Evolutionary conservation across 1,284 basidiomycete species (phyloP), one percentile per base, ranked within the genome.

Genomic region (Leccinum subrobustum): DNA sequence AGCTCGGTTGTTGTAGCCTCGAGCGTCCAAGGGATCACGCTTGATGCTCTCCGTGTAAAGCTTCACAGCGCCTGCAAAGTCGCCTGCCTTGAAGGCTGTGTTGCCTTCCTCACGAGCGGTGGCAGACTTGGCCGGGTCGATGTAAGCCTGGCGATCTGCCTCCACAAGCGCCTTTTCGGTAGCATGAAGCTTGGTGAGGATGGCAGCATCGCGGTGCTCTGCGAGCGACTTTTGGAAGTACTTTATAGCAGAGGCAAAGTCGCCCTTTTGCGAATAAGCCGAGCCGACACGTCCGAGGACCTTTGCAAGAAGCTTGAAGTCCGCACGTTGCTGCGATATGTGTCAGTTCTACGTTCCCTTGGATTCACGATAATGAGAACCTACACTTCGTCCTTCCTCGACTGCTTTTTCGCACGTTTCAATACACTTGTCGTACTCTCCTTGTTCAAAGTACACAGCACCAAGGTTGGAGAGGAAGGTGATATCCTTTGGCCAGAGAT

Each of bases 1-100:
- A 16, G 97, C 94, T 59, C 97, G 89, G 81, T 99, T 99, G 73
- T 96, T 98, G 82, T 97, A 99, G 14, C 93, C 95, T 65, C 91
- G 83, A 9, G 97, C 86, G 72, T 99, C 96, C 35, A 77, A 74
- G 48, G 97, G 97, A 69, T 94, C 89, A 57, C 97, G 90, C 80
- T 98, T 98, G 81, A 99, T 97, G 63, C 94, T 91, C 79, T 99
- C 97, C 12, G 91, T 86, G 79, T 99, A 99, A 48, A 85, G 82
- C 78, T 93, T 95, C 64, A 99, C 96, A 1, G 96, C 93, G n/a
- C 83, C 88, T 16, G 88, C 95, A 76, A 94, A 98, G 74, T 95
- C 88, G 27, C 93, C 95, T 3, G 78, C 82, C 81, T 98, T 99
- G 87, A 98, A 99, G 42, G 89, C 83, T 39, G 80, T 77, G 75